These are phyloP conservation scores for Paramecium sonneborni DNA, from an alignment of 73 alveolate species.

Conservation along the genomic window DNA sequence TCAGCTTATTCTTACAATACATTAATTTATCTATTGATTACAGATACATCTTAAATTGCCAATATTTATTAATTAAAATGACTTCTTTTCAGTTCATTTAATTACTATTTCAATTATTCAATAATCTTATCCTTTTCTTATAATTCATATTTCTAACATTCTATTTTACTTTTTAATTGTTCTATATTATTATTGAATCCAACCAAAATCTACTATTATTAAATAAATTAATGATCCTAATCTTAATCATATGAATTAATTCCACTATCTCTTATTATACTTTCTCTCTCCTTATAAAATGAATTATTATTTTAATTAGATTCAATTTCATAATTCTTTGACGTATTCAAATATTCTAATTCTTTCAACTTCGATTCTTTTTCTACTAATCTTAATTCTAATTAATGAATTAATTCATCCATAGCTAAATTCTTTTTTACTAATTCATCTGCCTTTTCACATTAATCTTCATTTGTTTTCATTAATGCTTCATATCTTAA, in stretches of 20 bases:
- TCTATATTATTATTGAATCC: not conserved
- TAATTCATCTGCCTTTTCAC: conserved; percentile 50
- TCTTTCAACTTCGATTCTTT: not conserved
- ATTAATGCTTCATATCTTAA: not conserved
- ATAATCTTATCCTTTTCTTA: not conserved
- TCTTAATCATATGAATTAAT: not conserved
- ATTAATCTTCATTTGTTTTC: not conserved
- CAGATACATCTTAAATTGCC: not conserved
- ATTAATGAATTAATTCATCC: not conserved
- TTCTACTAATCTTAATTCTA: not conserved
- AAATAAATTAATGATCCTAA: not conserved
- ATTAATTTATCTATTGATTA: not conserved
- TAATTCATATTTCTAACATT: not conserved
- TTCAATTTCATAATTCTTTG: not conserved
- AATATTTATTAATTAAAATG: not conserved
- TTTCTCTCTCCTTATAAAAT: conserved; percentile 4
- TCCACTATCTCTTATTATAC: not conserved
- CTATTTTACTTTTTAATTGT: not conserved
- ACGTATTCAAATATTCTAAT: not conserved
- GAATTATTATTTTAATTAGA: not conserved
- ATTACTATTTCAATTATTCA: not conserved
- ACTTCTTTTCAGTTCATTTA: not conserved
- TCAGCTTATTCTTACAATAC: not conserved
- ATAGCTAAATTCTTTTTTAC: not conserved
- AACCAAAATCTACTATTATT: not conserved